Evolutionary conservation across 2,329 filamentous ascomycete species (phyloP), one percentile per base, ranked within the genome.

Genomic region (Fusarium marasasianum): DNA sequence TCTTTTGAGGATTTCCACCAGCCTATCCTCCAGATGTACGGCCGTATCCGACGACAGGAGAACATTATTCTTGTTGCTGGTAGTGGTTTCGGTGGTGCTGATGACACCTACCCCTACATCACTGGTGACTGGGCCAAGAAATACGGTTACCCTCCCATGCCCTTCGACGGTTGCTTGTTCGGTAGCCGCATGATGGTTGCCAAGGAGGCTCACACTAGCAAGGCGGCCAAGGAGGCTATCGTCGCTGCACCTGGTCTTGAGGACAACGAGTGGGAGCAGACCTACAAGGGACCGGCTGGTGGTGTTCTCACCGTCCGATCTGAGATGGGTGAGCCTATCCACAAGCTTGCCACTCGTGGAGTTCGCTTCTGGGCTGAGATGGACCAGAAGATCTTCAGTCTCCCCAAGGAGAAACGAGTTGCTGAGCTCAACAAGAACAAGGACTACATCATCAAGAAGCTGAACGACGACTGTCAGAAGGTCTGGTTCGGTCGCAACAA

Each of bases 261-360:
- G 57, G 95, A 98, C 79, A 83, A 82, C 71, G 89, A 96, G 76
- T 98, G 95, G 95, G 95, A 98, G 84, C 92, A 95, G 85, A 97
- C 94, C 10, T 98, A 98, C 87, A 94, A 96, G 86, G 94, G 94
- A 24, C 89, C 95, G 33, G 93, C 95, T 65, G 96, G 96, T 79
- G 96, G 96, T 81, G 91, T 99, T 73, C 96, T 99, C 79, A 99
- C 96, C 35, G 96, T 99, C 55, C 91, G 95, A 74, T 99, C 96
- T 3, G 96, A 99, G 85, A 99, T 99, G 97, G 97, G 96, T 51
- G 96, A 99, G 87, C 97, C 96, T 11, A 99, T 99, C 72, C 96
- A 99, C 87, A 99, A 99, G 87, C 90, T 99, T 68, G 97, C 96
- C 22, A 99, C 96, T 55, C 93, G 97, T 67, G 96, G 96, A 89